Evolutionary conservation across 352 stramenopile species (phyloP).

Genomic region (Elongisporangium anandrum): DNA sequence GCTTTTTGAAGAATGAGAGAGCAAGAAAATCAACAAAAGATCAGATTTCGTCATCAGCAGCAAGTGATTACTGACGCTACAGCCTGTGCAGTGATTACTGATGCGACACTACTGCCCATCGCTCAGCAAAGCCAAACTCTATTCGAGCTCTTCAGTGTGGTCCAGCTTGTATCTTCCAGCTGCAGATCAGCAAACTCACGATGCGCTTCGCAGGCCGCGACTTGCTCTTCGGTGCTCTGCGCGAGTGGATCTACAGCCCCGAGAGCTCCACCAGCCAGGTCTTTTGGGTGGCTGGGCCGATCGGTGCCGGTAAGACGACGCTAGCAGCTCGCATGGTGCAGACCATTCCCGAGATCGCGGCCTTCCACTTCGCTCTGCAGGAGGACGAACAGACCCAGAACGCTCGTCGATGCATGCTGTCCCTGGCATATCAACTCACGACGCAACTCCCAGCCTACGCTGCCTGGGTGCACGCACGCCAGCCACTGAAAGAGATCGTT

Average conservation of each 20-base stretch:
- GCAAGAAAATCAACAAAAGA: too few relatives aligned
- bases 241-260: slow-evolving; percentile 38
- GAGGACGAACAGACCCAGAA: slow-evolving; percentile 79
- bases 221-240: slow-evolving; percentile 53
- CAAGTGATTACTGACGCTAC: too few relatives aligned
- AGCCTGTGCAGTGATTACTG: too few relatives aligned
- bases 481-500: slow-evolving; percentile 70
- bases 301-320: slow-evolving; percentile 64
- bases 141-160: too few relatives aligned
- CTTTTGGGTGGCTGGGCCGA: slow-evolving; percentile 72
- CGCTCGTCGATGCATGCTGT: slow-evolving; percentile 57
- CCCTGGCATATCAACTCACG: slow-evolving; percentile 67
- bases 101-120: too few relatives aligned
- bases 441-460: slow-evolving; percentile 70
- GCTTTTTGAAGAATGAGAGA: too few relatives aligned
- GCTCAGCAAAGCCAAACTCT: too few relatives aligned
- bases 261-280: slow-evolving; percentile 23
- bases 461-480: slow-evolving; percentile 56
- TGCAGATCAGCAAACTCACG: slow-evolving; percentile 72
- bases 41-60: too few relatives aligned
- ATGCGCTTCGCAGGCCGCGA: slow-evolving; percentile 51
- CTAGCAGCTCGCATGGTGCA: slow-evolving; percentile 65
- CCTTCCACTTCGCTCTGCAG: slow-evolving; percentile 68
- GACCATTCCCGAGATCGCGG: slow-evolving; percentile 57
- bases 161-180: too few relatives aligned